Conservation (phyloP, 257 asterid genomes). For the Penstemon eatonii region DNA sequence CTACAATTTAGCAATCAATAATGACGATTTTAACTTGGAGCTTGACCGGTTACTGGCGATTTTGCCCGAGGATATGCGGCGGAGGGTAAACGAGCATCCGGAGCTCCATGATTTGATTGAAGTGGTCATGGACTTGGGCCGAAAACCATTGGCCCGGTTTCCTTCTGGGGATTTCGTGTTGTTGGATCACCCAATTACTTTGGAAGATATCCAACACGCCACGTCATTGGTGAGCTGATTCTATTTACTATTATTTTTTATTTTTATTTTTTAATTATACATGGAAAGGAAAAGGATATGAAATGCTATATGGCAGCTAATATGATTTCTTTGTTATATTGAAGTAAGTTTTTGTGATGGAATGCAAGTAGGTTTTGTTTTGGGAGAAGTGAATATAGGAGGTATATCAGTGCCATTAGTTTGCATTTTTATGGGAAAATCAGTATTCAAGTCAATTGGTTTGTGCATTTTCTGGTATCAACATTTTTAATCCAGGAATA, state of each 20-base stretch:
- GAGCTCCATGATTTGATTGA: slow-evolving; percentile 78
- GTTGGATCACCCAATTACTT: slow-evolving; percentile 65
- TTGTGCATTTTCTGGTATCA: no score
- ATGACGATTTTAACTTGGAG: slow-evolving; percentile 67
- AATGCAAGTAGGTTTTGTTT: not conserved
- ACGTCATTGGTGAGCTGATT: slow-evolving; percentile 55
- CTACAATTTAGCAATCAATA: slow-evolving; percentile 25
- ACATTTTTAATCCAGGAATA: not conserved
- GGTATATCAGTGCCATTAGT: not conserved
- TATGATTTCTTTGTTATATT: no score
- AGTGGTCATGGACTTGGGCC: slow-evolving; percentile 94
- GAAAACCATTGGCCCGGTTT: slow-evolving; percentile 90
- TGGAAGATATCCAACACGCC: slow-evolving; percentile 69
- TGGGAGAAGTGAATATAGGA: slow-evolving; percentile 4
- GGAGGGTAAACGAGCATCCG: slow-evolving; percentile 62
- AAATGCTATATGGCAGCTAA: not conserved
- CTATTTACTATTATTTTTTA: not conserved
- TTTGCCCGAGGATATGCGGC: slow-evolving; percentile 87
- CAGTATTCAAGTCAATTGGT: no score
- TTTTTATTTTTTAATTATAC: no score
- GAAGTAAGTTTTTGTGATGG: not conserved
- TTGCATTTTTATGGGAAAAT: not conserved
- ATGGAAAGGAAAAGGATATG: not conserved
- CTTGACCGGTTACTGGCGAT: slow-evolving; percentile 63
- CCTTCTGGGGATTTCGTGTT: slow-evolving; percentile 88